Evolutionary conservation across 2,329 filamentous ascomycete species (phyloP), one percentile per base, ranked within the genome.

Genomic region (Stagonosporopsis tanaceti): DNA sequence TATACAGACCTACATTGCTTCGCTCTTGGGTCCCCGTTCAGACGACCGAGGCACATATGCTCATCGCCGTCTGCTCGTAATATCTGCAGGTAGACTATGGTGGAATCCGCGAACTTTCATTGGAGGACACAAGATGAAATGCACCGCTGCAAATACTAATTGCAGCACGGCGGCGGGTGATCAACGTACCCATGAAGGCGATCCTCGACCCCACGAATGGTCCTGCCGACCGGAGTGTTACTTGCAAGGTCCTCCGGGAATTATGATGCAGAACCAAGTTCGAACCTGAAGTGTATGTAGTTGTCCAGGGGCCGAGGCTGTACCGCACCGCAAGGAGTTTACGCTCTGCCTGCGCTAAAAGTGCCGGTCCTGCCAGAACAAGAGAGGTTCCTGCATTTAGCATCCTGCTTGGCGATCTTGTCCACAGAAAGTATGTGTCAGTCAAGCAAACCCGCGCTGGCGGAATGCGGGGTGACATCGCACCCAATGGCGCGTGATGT

Each of bases 361-460:
- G 14, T 39, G 14, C 4, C n/a, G 15, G 27, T 17, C 34, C 37
- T 47, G 37, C 42, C 38, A 45, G 27, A 48, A 44, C 20, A 34
- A 53, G 54, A 50, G 37, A 44, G 39, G 50, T 57, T 50, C 54
- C 48, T 52, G 54, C 20, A 47, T 53, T 37, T 57, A 45, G 54
- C 34, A 27, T 32, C 27, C 22, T 34, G n/a, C n/a, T 40, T 28
- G 54, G 24, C 44, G 48, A 57, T 57, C 50, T 50, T 50, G 5
- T 50, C 20, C 54, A 11, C 34, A 27, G 34, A 15, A n/a, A 25
- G 54, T 17, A 48, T 32, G 42, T 44, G 38, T 45, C 40, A 48
- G 22, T 40, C 39, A 38, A 50, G 30, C 50, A 34, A 39, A 41
- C 34, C 32, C 32, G 24, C 42, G 38, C 34, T 53, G 54, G 54